These are phyloP conservation scores for Acacia melanoxylon DNA, from an alignment of 306 rosid species.

Conservation along the genomic window DNA sequence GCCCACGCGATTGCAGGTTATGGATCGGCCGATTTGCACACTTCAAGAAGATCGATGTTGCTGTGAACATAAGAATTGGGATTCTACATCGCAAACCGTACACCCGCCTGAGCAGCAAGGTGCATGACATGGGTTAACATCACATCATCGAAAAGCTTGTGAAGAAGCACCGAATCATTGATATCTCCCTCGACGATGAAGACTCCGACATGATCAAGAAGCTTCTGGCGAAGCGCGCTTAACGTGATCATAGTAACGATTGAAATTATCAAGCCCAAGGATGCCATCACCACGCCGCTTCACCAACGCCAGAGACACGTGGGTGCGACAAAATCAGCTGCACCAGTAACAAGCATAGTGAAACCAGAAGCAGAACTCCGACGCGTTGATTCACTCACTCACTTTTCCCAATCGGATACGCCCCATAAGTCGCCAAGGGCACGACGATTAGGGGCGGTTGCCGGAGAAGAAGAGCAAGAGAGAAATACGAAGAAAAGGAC, in stretches of 20 bases:
- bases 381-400: conserved; percentile 56
- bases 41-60: conserved; percentile 76
- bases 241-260: conserved; percentile 71
- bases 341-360: conserved; percentile 73
- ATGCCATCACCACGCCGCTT: conserved; percentile 87
- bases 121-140: conserved; percentile 84
- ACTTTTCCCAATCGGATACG: conserved; percentile 70
- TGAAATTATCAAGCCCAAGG: conserved; percentile 77
- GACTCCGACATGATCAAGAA: conserved; percentile 67
- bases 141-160: conserved; percentile 81
- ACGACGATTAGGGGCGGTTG: conserved; percentile 34
- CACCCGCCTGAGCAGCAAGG: conserved; percentile 89
- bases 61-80: conserved; percentile 71
- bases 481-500: conserved; percentile 36
- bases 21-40: conserved; percentile 66
- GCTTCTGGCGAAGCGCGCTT: conserved; percentile 65
- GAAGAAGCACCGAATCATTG: conserved; percentile 58
- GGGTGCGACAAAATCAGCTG: conserved; percentile 78
- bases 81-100: conserved; percentile 84
- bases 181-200: conserved; percentile 83
- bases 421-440: conserved; percentile 66
- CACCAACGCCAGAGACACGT: conserved; percentile 63
- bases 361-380: conserved; percentile 34
- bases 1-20: conserved; percentile 85
- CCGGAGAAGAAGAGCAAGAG: conserved; percentile 32